phyloP scores from a whole-genome alignment of 2,329 filamentous ascomycete genomes.

The Penicillium sp. region DNA sequence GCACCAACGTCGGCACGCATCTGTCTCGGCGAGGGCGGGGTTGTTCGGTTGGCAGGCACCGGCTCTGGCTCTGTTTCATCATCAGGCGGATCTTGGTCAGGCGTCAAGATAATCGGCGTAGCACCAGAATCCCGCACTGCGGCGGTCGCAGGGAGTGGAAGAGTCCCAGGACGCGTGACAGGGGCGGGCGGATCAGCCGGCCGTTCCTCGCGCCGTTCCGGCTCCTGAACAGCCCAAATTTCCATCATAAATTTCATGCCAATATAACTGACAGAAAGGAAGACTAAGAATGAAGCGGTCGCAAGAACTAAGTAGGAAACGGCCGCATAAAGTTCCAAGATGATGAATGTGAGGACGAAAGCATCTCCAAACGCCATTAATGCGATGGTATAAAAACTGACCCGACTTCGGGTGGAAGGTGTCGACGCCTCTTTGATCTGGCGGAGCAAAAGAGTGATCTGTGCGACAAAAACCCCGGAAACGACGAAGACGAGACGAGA shows the following conservation, averaged over 20 bases:
- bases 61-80: slow-evolving; percentile 38
- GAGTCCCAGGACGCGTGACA: slow-evolving; percentile 37
- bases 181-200: slow-evolving; percentile 29
- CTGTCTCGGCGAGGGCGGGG: slow-evolving; percentile 38
- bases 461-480: slow-evolving; percentile 53
- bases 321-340: slow-evolving; percentile 60
- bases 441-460: slow-evolving; percentile 61
- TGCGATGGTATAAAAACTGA: slow-evolving; percentile 67
- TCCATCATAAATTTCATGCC: slow-evolving; percentile 69
- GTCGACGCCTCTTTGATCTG: slow-evolving; percentile 69
- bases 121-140: slow-evolving; percentile 52
- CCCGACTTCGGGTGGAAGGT: slow-evolving; percentile 65
- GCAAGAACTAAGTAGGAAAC: slow-evolving; percentile 61
- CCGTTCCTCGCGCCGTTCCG: slow-evolving; percentile 44
- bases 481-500: slow-evolving; percentile 60
- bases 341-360: slow-evolving; percentile 60
- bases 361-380: slow-evolving; percentile 66
- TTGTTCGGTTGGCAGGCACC: slow-evolving; percentile 38
- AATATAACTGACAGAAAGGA: slow-evolving; percentile 65
- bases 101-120: slow-evolving; percentile 62
- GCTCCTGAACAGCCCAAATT: slow-evolving; percentile 66
- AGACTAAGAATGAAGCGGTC: slow-evolving; percentile 61
- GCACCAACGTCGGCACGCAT: slow-evolving; percentile 57
- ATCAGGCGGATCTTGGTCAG: slow-evolving; percentile 59
- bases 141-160: slow-evolving; percentile 59